Conservation (phyloP, 2,329 filamentous ascomycete species). For the Claviceps sp. region DNA sequence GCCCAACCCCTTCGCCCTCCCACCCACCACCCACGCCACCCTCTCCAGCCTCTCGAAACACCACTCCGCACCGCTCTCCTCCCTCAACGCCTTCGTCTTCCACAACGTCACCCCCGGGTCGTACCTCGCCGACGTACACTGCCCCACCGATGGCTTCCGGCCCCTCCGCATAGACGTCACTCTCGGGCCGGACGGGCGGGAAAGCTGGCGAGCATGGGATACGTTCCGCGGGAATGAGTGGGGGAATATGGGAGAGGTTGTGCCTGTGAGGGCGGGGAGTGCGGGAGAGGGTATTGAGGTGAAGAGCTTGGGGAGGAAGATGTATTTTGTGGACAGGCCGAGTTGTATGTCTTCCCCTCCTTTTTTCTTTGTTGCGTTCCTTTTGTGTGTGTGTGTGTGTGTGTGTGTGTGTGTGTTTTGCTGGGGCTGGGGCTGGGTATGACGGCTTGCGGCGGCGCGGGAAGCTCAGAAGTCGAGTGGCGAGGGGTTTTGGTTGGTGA, state of each 20-base stretch:
- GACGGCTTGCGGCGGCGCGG: no score
- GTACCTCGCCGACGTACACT: conserved; percentile 74
- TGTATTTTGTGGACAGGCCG: conserved; percentile 63
- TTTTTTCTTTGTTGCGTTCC: background rate
- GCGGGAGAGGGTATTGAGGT: conserved; percentile 38
- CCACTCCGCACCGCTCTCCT: conserved; percentile 48
- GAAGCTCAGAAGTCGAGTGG: no score
- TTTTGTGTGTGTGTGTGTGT: background rate
- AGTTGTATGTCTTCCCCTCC: conserved; percentile 48
- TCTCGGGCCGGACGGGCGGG: conserved; percentile 21
- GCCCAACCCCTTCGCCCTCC: conserved; percentile 40
- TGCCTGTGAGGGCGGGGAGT: conserved; percentile 24
- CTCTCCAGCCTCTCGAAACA: conserved; percentile 28
- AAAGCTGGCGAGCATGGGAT: conserved; percentile 53
- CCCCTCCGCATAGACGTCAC: conserved; percentile 68
- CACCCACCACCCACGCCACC: conserved; percentile 53
- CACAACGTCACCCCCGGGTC: conserved; percentile 54
- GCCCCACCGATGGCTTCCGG: conserved; percentile 59
- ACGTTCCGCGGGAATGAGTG: conserved; percentile 84
- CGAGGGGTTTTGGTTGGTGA: no score
- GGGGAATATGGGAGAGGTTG: conserved; percentile 65
- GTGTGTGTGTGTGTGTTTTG: background rate
- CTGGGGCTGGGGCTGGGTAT: background rate
- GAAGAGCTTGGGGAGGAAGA: conserved; percentile 48
- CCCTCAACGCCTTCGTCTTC: conserved; percentile 63